These are phyloP conservation scores for Didymellaceae sp. DNA, from an alignment of 2,329 filamentous ascomycete species.

Conservation along the genomic window DNA sequence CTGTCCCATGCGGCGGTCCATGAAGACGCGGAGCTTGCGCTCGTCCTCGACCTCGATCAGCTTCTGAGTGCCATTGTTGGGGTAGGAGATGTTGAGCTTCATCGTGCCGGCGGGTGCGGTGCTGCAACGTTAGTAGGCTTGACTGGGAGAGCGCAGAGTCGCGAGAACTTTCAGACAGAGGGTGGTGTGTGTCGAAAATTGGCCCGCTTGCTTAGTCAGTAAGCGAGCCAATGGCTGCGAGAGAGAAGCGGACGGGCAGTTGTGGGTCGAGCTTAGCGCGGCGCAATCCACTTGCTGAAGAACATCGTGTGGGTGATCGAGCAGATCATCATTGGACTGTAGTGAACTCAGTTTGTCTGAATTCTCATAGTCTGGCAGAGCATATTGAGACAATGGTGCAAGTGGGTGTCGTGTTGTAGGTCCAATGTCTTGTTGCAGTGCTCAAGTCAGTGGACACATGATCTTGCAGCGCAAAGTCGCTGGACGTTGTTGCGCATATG, in stretches of 20 bases:
- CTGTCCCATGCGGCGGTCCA: constrained; percentile 96
- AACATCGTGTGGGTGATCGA: constrained; percentile 7
- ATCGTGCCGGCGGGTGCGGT: constrained; percentile 58
- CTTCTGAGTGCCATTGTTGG: constrained; percentile 99
- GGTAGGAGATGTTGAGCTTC: constrained; percentile 85
- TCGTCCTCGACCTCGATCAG: constrained; percentile 99
- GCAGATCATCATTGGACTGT: too few species aligned
- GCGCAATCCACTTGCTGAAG: constrained; percentile 4
- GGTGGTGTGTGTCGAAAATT: neutral
- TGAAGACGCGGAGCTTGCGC: constrained; percentile 97
- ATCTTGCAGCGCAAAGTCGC: too few species aligned
- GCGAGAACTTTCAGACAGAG: constrained; percentile 12
- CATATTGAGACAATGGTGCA: too few species aligned
- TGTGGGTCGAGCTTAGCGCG: neutral
- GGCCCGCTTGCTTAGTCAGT: constrained; percentile 9
- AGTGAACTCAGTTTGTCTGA: neutral
- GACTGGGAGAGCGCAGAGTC: constrained; percentile 30
- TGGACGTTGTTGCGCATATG: too few species aligned
- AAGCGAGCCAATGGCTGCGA: constrained; percentile 7
- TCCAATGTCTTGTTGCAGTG: neutral
- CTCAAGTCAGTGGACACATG: too few species aligned
- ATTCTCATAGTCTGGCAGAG: too few species aligned
- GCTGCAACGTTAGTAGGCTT: constrained; percentile 48
- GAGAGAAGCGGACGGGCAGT: neutral
- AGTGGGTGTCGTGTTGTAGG: neutral